Base-by-base conservation (phyloP, 2,329 filamentous ascomycete genomes). In the Laburnicola sp. region DNA sequence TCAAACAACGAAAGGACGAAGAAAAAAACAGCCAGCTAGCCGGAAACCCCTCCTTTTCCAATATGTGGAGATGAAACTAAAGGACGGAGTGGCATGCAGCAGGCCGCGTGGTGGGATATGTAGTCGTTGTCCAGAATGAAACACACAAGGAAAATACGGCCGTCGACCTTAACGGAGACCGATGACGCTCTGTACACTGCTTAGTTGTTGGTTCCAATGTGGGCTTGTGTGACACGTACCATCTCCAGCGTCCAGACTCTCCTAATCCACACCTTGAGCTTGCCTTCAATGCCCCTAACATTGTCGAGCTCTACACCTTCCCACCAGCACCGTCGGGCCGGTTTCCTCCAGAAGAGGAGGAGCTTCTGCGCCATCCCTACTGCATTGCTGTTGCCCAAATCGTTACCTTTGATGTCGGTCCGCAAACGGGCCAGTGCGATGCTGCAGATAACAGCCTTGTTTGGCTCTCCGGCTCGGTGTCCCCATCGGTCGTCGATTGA, bases 311-410 rank as follows among this genome's bases (percentile, higher is more conserved):
- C 92, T 32, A 99, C 88, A 23, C 94, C 94, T 73, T 99, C 94
- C 94, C 94, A 99, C 94, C 94, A 99, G 79, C 94, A 99, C 72
- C 94, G 84, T 54, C 94, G 81, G 10, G 94, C 94, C 11, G 94
- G 94, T 76, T 99, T 99, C 60, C 94, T 85, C 94, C 94, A 99
- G 79, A 99, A 99, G 3, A 99, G 82, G 10, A 99, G 81, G 40
- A 99, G 82, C 77, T 99, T 99, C 74, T 99, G 94, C 9, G 94
- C 94, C 94, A 99, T 99, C 45, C 93, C 93, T 16, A 97, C 91
- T 0, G 91, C 88, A 70, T 84, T 86, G 64, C 78, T 84, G 65
- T 86, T 91, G 60, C 82, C 86, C 45, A 89, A 79, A 65, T 86
- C 87, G 62, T 92, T 90, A 48, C 91, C 82, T 56, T 79, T 86